phyloP scores from a whole-genome alignment of 306 rosid species.

The Senna siamea region DNA sequence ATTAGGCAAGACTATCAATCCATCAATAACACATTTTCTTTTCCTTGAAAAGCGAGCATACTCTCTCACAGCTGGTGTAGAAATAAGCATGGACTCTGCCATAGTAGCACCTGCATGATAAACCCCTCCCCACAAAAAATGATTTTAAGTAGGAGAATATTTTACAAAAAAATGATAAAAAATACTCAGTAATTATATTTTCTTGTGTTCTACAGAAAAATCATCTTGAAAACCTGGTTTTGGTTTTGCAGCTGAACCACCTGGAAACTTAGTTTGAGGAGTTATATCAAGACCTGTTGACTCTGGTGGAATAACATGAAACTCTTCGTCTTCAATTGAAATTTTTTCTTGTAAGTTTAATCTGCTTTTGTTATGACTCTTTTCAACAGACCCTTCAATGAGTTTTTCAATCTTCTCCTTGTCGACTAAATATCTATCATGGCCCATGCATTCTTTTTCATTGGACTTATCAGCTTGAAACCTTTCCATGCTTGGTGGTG shows the following conservation, averaged over 20 bases:
- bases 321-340: slow-evolving; percentile 44
- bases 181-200: slow-evolving; percentile 7
- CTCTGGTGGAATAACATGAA: slow-evolving; percentile 15
- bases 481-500: slow-evolving; percentile 49
- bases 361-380: slow-evolving; percentile 38
- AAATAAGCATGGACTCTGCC: slow-evolving; percentile 50
- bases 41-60: slow-evolving; percentile 50
- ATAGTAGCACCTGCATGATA: slow-evolving; percentile 53
- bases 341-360: slow-evolving; percentile 37
- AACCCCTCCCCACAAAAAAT: slow-evolving; percentile 5
- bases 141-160: background rate
- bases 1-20: slow-evolving; percentile 49
- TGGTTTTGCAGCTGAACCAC: slow-evolving; percentile 47
- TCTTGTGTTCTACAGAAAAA: slow-evolving; percentile 12
- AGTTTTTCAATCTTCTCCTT: slow-evolving; percentile 35
- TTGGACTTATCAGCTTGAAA: slow-evolving; percentile 44
- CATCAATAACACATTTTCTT: slow-evolving; percentile 66
- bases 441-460: slow-evolving; percentile 40
- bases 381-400: slow-evolving; percentile 40
- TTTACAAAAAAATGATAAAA: background rate
- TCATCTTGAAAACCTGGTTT: slow-evolving; percentile 32
- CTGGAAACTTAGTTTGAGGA: slow-evolving; percentile 48
- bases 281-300: slow-evolving; percentile 45
- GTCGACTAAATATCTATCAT: slow-evolving; percentile 30
- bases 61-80: slow-evolving; percentile 64